Evolutionary conservation across 2,329 filamentous ascomycete genomes (phyloP).

Genomic region (Alternaria ventricosa): DNA sequence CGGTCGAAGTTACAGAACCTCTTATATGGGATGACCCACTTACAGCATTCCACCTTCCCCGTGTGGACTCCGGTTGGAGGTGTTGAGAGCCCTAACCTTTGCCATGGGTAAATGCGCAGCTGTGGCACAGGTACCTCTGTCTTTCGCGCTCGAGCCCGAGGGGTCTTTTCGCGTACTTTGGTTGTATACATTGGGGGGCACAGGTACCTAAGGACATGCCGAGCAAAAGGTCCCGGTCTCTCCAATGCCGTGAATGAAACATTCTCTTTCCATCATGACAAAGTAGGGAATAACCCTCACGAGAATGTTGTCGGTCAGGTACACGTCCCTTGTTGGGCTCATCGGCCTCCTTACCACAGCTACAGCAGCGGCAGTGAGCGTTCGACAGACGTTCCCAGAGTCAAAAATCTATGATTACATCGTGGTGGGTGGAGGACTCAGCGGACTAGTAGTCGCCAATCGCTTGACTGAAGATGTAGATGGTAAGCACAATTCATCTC

Average conservation of each 20-base stretch:
- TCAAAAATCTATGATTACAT: conserved; percentile 22
- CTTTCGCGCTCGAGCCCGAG: no score
- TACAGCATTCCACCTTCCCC: not conserved
- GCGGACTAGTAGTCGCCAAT: conserved; percentile 26
- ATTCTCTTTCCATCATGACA: no score
- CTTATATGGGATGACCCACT: no score
- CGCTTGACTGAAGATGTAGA: conserved; percentile 18
- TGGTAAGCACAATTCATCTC: not conserved
- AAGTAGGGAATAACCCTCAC: no score
- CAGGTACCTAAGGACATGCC: no score
- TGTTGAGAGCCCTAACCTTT: not conserved
- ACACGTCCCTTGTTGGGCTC: not conserved
- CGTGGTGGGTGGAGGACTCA: conserved; percentile 28
- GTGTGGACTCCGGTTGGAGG: not conserved
- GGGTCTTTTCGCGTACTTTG: no score
- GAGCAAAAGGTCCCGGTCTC: no score
- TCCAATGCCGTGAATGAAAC: no score
- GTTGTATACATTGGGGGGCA: no score
- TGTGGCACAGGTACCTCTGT: not conserved
- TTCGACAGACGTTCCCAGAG: not conserved
- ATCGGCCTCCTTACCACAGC: not conserved
- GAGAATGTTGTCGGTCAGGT: not conserved
- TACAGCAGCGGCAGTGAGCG: not conserved
- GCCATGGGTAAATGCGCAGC: not conserved
- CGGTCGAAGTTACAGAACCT: no score